A percentile compares a stretch with the other conserved stretches of the same genome.
These are phyloP conservation scores for Fragaria ananassa DNA, from an alignment of 306 rosid genomes.

Conservation along the genomic window DNA sequence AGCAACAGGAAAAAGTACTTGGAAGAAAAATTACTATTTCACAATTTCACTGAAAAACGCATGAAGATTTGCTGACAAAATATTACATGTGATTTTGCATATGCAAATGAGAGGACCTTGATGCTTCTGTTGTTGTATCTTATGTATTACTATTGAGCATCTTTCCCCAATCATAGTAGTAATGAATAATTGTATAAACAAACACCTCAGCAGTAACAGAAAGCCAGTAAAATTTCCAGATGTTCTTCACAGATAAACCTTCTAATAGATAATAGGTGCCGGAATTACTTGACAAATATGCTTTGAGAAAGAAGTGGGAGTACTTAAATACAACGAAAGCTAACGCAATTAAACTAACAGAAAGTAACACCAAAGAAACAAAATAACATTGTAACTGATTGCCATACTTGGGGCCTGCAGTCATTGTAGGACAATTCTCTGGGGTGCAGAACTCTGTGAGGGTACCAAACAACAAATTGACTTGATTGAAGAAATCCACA, in stretches of 20 bases:
- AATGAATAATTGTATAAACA: neutral
- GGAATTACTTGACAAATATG: neutral
- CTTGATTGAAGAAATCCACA: slow-evolving; percentile 99
- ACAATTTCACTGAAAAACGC: neutral
- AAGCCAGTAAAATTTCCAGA: neutral
- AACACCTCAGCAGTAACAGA: neutral
- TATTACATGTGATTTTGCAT: neutral
- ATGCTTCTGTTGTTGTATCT: neutral
- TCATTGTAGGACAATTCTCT: slow-evolving; percentile 96
- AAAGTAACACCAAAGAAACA: slow-evolving; percentile 11
- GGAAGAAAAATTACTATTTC: neutral
- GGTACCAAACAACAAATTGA: slow-evolving; percentile 96
- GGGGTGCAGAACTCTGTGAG: slow-evolving; percentile 97
- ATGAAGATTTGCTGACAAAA: neutral
- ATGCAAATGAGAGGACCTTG: neutral
- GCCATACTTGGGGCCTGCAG: slow-evolving; percentile 99
- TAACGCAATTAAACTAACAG: slow-evolving; percentile 10
- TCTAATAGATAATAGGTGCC: neutral
- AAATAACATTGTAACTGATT: slow-evolving; percentile 12
- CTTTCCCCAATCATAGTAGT: neutral
- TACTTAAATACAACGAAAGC: slow-evolving; percentile 10
- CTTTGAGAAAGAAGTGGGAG: slow-evolving; percentile 1
- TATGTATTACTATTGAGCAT: neutral
- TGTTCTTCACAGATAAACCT: neutral
- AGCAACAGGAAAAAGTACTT: neutral